Base-by-base conservation (phyloP, 768 basidiomycete genomes). In the Macrocybe gigantea region DNA sequence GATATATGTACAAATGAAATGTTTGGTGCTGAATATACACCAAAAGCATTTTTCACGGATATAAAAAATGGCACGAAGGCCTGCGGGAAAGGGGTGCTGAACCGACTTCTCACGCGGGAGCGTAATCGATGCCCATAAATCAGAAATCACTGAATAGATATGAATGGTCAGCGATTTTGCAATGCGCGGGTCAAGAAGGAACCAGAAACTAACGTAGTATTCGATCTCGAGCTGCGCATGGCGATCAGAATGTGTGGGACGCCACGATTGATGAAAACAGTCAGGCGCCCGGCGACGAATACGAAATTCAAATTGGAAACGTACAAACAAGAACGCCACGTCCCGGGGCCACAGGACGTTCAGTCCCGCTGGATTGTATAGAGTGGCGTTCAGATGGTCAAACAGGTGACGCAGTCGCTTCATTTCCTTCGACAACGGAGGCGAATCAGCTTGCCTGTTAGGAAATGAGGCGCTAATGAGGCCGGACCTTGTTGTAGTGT, bases 271-370 rank as follows among this genome's bases (percentile, higher is more conserved):
- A 22, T 22, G 22, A 22, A 22, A 22, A 22, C 22, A 22, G 22
- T 22, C 22, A 22, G 22, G 22, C 22, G 22, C 22, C 22, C 22
- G 22, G 22, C 22, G 22, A 52, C 33, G 31, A 12, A 14, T 40
- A 15, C 43, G 54, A 49, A 5, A 47, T 39, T 45, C 33, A 33
- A 52, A 38, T 38, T 38, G 47, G 13, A 7, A 47, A 35, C 94
- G 66, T 62, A 97, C 95, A 67, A 88, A 99, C 56, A 97, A 73
- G 64, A 94, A 93, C 0, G 88, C 96, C 47, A 88, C 85, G 58
- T 78, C 75, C 40, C 80, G 71, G 1, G 96, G 96, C 79, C 86
- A 90, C 11, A 93, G 69, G 37, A 98, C 79, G 55, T 93, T 88
- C 56, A 99, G 66, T 1, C 96, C 96, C 6, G 73, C 81, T 0